Conservation (phyloP, 495 filamentous ascomycete genomes). For the Penicillium lividum region DNA sequence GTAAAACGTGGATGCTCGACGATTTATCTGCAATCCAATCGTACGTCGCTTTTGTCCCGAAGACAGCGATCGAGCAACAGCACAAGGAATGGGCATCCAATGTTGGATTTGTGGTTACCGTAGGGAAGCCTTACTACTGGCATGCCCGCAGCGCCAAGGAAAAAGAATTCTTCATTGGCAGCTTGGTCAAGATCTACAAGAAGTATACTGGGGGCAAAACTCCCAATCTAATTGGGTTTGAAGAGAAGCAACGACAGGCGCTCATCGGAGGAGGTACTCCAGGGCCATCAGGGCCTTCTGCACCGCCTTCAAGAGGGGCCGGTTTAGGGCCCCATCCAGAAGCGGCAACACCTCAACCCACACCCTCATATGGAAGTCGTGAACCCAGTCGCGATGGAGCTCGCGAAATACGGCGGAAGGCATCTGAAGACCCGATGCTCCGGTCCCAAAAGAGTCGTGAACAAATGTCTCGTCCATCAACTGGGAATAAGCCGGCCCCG, state of each 20-base stretch:
- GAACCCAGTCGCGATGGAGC: conserved; percentile 42
- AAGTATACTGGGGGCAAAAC: conserved; percentile 91
- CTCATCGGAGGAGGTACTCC: conserved; percentile 54
- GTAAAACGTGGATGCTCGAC: conserved; percentile 95
- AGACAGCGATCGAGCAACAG: conserved; percentile 59
- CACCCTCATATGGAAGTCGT: conserved; percentile 32
- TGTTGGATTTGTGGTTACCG: conserved; percentile 82
- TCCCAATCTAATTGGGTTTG: conserved; percentile 80
- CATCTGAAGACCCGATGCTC: conserved; percentile 43
- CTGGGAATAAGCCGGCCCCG: conserved; percentile 30
- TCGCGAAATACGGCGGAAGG: conserved; percentile 33
- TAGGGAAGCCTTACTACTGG: conserved; percentile 97
- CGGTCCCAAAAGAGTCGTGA: conserved; percentile 51
- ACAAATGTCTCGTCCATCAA: conserved; percentile 44
- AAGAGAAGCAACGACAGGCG: conserved; percentile 71
- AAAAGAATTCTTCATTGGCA: conserved; percentile 97
- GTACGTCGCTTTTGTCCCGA: conserved; percentile 57
- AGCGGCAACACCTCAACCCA: conserved; percentile 34
- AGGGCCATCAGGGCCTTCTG: conserved; percentile 31
- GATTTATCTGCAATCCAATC: conserved; percentile 81
- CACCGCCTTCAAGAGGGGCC: conserved; percentile 36
- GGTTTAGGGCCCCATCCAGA: conserved; percentile 33
- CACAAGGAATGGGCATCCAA: conserved; percentile 75
- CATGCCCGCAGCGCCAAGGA: conserved; percentile 87
- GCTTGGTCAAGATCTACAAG: conserved; percentile 88